Evolutionary conservation across 441 rosid genomes (phyloP), one percentile per base, ranked within the genome.

Genomic region (Brassica hybrid): DNA sequence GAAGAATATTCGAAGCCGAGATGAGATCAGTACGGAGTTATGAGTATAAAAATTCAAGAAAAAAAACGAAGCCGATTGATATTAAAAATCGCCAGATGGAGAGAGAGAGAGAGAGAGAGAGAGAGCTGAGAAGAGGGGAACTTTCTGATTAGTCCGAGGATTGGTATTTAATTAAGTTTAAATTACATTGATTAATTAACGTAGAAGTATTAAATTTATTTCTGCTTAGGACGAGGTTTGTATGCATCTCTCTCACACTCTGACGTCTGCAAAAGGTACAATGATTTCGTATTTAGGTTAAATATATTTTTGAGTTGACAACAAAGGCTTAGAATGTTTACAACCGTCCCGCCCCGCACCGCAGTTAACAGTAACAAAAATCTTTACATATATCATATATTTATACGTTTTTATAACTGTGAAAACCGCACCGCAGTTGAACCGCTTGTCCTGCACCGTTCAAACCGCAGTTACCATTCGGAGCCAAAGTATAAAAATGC

Each of bases 21-120:
- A 45, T 45, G n/a, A 32, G 48, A 41, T 38, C 45, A 38, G 45
- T 38, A 10, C 45, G 45, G 45, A 9, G 12, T 10, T 38, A 9
- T 3, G 1, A 23, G 18, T 7, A 38, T 6, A 7, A 5, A 62
- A 14, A 0, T 8, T 13, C 32, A 32, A 32, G 52, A 18, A 71
- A 66, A 75, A 67, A 67, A 67, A 60, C 77, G 69, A 73, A 78
- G 80, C 63, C 61, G 72, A 43, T 50, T 63, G 59, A 25, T n/a
- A 0, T 52, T 18, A 43, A 14, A 16, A 45, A 59, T 5, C n/a
- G 13, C 23, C 61, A 59, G 50, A 38, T 48, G 7, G 34, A 65
- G 56, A 63, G 32, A 52, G 23, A 38, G 38, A 8, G 7, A 38
- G 48, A 9, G 54, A 63, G 32, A 52, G 27, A 13, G 16, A 7